These are phyloP conservation scores for Mrakia hoshinonis DNA, from an alignment of 768 basidiomycete species.

Conservation along the genomic window DNA sequence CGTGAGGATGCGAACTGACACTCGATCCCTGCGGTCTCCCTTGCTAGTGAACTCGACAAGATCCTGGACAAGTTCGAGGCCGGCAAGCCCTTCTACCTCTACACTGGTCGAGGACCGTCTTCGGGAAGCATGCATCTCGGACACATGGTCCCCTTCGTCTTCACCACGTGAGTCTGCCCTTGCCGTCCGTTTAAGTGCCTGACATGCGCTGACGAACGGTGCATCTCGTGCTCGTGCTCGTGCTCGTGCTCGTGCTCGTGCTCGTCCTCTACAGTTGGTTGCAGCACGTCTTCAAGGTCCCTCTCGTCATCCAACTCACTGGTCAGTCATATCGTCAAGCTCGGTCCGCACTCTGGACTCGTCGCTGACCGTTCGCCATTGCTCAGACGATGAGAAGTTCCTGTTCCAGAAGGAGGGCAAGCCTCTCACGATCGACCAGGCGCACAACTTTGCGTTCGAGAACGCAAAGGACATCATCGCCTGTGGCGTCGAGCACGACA, in stretches of 20 bases:
- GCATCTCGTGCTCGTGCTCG: not conserved
- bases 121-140: constrained; percentile 96
- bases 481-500: constrained; percentile 79
- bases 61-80: constrained; percentile 94
- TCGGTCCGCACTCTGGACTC: not conserved
- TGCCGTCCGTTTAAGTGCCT: too few relatives aligned
- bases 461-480: constrained; percentile 97
- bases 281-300: constrained; percentile 90
- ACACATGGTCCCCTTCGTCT: constrained; percentile 93
- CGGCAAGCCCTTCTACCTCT: constrained; percentile 93
- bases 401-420: constrained; percentile 72
- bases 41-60: constrained; percentile 72
- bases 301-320: constrained; percentile 89
- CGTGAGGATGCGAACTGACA: too few relatives aligned
- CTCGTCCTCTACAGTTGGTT: constrained; percentile 59
- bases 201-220: too few relatives aligned
- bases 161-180: constrained; percentile 68
- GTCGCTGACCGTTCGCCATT: too few relatives aligned
- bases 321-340: constrained; percentile 46
- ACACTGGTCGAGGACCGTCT: constrained; percentile 93
- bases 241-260: not conserved
- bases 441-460: constrained; percentile 64
- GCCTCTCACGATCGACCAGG: constrained; percentile 73
- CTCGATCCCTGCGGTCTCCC: constrained; percentile 14
- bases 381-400: constrained; percentile 92